Evolutionary conservation across 176 grass and related monocot genomes (phyloP).

Genomic region (Tuctoria greenei): DNA sequence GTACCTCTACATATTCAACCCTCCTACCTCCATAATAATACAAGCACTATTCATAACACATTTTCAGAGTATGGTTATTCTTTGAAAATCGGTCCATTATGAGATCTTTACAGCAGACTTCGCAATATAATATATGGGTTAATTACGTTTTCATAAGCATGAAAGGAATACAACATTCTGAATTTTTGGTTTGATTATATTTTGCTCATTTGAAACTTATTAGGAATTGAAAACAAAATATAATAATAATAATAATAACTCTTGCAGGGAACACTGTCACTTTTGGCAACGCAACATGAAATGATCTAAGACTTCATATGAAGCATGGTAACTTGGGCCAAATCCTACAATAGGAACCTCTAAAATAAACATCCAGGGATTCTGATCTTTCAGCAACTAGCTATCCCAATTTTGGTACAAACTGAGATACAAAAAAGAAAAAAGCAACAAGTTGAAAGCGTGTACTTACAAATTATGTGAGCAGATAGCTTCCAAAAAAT

Average conservation of each 20-base stretch:
- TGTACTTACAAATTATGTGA: constrained; percentile 29
- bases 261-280: background rate
- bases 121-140: background rate
- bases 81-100: no score
- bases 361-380: background rate
- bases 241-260: no score
- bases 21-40: no score
- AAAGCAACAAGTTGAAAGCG: background rate
- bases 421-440: background rate
- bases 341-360: background rate
- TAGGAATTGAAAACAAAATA: background rate
- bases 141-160: background rate
- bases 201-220: background rate
- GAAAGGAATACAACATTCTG: background rate
- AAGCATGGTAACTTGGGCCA: background rate
- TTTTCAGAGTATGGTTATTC: no score
- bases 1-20: no score
- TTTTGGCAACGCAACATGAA: background rate
- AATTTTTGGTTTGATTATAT: background rate
- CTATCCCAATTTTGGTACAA: background rate
- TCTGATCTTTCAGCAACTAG: background rate
- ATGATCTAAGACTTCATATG: background rate
- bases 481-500: background rate
- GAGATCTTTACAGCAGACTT: background rate
- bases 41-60: no score